Evolutionary conservation across 345 rosid species (phyloP), one percentile per base, ranked within the genome.

Genomic region (Eutrema heterophyllum): DNA sequence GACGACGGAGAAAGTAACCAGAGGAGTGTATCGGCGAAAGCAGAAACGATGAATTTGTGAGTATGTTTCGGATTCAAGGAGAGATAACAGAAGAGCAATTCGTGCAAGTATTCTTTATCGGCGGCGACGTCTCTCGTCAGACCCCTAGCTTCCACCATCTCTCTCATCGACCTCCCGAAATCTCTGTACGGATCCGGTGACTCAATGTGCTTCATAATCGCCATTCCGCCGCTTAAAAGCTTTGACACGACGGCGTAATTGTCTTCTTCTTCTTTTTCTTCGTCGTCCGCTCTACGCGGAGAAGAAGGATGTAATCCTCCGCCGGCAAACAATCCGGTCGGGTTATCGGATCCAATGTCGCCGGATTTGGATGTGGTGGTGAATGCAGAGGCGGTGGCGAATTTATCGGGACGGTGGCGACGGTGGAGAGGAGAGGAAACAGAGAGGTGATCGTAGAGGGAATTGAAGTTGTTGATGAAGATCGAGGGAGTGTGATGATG

Each of bases 61-160:
- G 90, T 79, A 49, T 84, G 81, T 70, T 84, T 75, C 5, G 95
- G 90, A 70, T 94, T 94, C 67, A 94, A 81, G 0, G 78, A 64
- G 32, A 94, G 86, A 62, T 91, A 94, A 74, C 97, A 89, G 21
- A 86, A 76, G 5, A 94, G 83, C 74, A 94, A 45, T 61, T 94
- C 91, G 8, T 91, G 86, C 57, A 91, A 82, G 69, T 85, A 91
- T 5, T 86, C 92, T 87, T 89, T 83, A 21, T 93, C 80, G 10
- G 49, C 76, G 62, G 48, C 77, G 60, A 79, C 83, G 71, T 89
- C 91, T 27, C 44, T 70, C 7, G 7, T 56, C 13, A 66, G 10
- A 48, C 81, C 82, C 73, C 91, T 85, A 4, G 97, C 91, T 73
- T 89, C 93, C 1, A 94, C 84, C 98, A 94, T 94, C 76, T 89